Base-by-base conservation (phyloP, 2,329 filamentous ascomycete genomes). In the Aspergillus piperis region DNA sequence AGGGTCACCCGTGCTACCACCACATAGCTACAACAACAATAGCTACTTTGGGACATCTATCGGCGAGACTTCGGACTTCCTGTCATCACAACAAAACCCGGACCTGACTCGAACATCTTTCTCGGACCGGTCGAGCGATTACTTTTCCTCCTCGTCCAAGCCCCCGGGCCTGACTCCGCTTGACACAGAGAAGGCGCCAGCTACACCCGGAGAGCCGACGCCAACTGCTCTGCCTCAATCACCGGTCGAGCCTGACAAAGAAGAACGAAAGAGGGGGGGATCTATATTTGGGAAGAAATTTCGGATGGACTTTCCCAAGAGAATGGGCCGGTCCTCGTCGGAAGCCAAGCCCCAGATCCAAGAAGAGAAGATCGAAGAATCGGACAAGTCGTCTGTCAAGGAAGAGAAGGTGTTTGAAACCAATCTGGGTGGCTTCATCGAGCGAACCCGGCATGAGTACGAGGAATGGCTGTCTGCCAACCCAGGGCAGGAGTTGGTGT, bases 271-370 rank as follows among this genome's bases (percentile, higher is more conserved):
- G 62, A 78, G 77, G 54, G 74, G 71, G 2, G 68, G 82, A 58
- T 88, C 84, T 2, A 80, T 91, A 5, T 96, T 96, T 73, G 87
- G 90, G 47, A 95, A 93, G 78, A 91, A 91, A 69, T 93, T 96
- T 75, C 87, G 90, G 51, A 89, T 91, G 86, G 84, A 82, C 62
- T 84, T 76, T 66, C 89, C 88, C 70, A 97, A 96, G 81, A 96
- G 96, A 76, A 82, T 94, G 13, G 87, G 87, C 11, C 86, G 91
- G 15, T 85, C 85, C 0, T 85, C 84, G 25, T 84, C 84, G 5
- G 85, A 89, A 64, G 78, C 90, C 61, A 96, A 95, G 73, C 88
- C 91, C 0, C 85, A 85, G 1, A 82, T 87, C 0, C 82, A 87
- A 1, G 91, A 95, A 66, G 91, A 96, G 71, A 94, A 92, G 75